A percentile compares a stretch with the other conserved stretches of the same genome.
phyloP scores from a whole-genome alignment of 495 filamentous ascomycete species.

The Hypomontagnella submonticulosa region DNA sequence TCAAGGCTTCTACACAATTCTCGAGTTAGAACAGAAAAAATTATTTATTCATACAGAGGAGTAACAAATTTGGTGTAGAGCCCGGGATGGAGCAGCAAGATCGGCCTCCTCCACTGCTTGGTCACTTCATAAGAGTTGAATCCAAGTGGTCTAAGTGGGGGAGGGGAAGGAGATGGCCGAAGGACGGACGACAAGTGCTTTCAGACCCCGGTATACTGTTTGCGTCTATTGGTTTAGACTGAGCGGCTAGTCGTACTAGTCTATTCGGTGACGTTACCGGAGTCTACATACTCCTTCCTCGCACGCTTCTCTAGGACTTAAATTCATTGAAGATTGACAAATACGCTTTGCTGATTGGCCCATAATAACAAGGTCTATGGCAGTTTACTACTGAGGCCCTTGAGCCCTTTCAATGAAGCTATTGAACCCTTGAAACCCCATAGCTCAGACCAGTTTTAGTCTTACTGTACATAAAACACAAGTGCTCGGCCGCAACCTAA shows the following conservation, averaged over 20 bases:
- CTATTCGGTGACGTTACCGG: constrained; percentile 47
- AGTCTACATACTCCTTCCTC: constrained; percentile 28
- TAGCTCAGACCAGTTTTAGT: neutral
- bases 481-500: constrained; percentile 37
- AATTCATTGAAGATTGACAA: constrained; percentile 44
- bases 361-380: constrained; percentile 27
- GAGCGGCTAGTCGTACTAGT: constrained; percentile 46
- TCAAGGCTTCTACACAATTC: constrained; percentile 35
- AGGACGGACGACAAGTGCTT: constrained; percentile 47
- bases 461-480: constrained; percentile 6
- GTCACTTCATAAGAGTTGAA: constrained; percentile 31
- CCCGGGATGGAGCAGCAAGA: constrained; percentile 32
- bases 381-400: constrained; percentile 21
- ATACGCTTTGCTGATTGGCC: constrained; percentile 38
- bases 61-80: constrained; percentile 38
- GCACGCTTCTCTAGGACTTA: constrained; percentile 4
- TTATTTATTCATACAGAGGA: constrained; percentile 38
- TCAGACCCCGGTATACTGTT: constrained; percentile 41
- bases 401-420: neutral
- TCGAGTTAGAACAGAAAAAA: constrained; percentile 32
- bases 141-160: constrained; percentile 41
- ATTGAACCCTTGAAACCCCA: neutral
- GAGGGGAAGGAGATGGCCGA: constrained; percentile 47
- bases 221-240: constrained; percentile 45
- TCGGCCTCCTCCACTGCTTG: constrained; percentile 44